Evolutionary conservation across 306 rosid genomes (phyloP), one percentile per base, ranked within the genome.

Genomic region (Crotalaria pallida): DNA sequence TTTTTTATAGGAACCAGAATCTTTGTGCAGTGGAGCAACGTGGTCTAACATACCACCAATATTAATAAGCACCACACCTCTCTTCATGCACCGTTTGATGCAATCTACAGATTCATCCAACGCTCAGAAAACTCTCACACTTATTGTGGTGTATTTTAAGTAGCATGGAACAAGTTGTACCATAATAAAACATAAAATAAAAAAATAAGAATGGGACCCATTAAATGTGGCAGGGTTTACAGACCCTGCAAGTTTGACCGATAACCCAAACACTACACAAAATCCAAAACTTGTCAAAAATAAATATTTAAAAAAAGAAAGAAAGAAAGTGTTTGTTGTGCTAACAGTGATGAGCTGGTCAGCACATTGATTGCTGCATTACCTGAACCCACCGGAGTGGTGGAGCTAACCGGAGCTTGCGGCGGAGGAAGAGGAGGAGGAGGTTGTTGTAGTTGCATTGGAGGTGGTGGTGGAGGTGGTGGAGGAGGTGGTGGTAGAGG

Each of bases 191-290:
- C 38, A 2, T 27, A 13, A 51, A 50, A 34, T 16, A 10, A 58
- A 16, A 47, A 33, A 51, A n/a, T n/a, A n/a, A n/a, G n/a, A 44
- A 61, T 64, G 86, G 84, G 83, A 60, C 82, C 89, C 83, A 77
- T 77, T 64, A 50, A 80, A 80, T 78, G 87, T 84, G 86, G 81
- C 92, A 84, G 92, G 78, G 86, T 60, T 80, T 52, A 59, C 88
- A 87, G 88, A 80, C 72, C 80, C 92, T 84, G 89, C 87, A 84
- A 73, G 84, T 87, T 87, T 87, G 92, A 87, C 92, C 83, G 77
- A 82, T 72, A 69, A 81, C 74, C 73, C 81, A 70, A 79, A 77
- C 82, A 77, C 78, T 58, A 69, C 82, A 77, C 77, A 69, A 44
- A 77, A 61, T 74, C 82, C 88, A 72, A 63, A 74, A 58, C 18